Conservation (phyloP, 139 green algal species). For the Coelastrella sp. region DNA sequence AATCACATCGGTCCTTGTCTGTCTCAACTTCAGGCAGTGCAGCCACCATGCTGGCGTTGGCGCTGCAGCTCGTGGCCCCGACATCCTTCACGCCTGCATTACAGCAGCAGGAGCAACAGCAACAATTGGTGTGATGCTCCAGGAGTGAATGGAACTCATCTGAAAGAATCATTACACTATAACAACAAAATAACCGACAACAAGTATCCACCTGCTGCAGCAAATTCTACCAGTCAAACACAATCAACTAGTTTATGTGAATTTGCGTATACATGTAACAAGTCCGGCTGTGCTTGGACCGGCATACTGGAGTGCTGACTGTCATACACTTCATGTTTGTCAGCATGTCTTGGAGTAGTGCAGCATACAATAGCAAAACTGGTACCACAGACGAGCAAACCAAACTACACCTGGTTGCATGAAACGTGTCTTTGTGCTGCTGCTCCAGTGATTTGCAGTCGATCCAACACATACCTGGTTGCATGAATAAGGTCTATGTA, state of each 20-base stretch:
- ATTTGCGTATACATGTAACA: too few species aligned
- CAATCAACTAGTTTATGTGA: too few species aligned
- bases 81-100: background rate
- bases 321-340: too few species aligned
- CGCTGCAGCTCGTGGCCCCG: background rate
- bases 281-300: too few species aligned
- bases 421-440: background rate
- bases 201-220: too few species aligned
- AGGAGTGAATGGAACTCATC: too few species aligned
- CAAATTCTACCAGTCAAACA: too few species aligned
- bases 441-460: background rate
- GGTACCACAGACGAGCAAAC: background rate
- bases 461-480: background rate
- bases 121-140: background rate
- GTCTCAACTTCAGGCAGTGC: background rate
- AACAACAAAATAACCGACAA: too few species aligned
- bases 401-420: background rate
- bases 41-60: background rate
- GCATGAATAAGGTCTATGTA: slow-evolving; percentile 1
- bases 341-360: too few species aligned
- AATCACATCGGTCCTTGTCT: background rate
- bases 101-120: background rate
- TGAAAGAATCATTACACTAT: too few species aligned
- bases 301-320: too few species aligned
- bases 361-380: too few species aligned